Conservation (phyloP, 208 protist genomes). For the Wallacemonas sp. region DNA sequence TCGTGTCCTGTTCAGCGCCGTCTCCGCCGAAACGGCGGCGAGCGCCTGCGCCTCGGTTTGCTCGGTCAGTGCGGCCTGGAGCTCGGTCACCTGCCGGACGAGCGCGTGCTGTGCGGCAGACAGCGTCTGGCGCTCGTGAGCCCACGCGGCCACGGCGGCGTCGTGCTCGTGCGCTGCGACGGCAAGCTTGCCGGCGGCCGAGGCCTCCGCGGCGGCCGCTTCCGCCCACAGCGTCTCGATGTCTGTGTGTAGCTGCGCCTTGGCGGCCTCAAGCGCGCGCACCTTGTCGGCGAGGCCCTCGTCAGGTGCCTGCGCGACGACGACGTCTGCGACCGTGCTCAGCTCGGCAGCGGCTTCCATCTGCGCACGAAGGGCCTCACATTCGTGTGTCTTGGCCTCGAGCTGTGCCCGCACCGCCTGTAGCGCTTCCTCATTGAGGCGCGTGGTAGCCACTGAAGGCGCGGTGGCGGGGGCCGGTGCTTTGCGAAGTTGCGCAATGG, state of each 20-base stretch:
- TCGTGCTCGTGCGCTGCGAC: background rate
- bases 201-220: background rate
- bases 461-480: background rate
- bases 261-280: background rate
- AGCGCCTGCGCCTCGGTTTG: constrained; percentile 5
- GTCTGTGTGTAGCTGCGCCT: background rate
- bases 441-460: background rate
- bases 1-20: constrained; percentile 12
- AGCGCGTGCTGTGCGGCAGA: constrained; percentile 1
- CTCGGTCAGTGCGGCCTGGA: background rate
- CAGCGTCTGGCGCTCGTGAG: background rate
- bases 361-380: background rate
- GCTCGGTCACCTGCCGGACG: background rate
- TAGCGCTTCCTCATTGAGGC: background rate
- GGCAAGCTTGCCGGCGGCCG: background rate
- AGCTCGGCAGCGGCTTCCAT: background rate
- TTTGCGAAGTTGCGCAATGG: constrained; percentile 6
- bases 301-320: too few species aligned
- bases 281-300: background rate
- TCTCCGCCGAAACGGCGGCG: constrained; percentile 2
- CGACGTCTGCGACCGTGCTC: background rate
- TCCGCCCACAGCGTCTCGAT: constrained; percentile 6
- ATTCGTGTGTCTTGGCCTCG: background rate
- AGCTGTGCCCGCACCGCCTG: background rate
- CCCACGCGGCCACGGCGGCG: background rate